These are phyloP conservation scores for Boletus speciosus DNA, from an alignment of 768 basidiomycete genomes.

Conservation along the genomic window DNA sequence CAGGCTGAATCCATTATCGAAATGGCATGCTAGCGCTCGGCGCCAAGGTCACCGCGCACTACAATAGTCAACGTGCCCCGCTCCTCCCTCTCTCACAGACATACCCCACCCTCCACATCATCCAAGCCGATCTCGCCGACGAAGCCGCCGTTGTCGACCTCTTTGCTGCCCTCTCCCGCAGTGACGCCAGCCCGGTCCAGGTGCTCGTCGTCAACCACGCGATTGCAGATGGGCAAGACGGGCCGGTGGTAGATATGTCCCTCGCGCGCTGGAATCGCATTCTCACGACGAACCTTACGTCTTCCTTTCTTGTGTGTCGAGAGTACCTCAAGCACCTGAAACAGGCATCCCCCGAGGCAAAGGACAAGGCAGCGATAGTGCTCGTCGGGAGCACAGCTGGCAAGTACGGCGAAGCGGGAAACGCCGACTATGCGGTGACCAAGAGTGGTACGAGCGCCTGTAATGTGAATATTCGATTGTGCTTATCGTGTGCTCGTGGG, in stretches of 20 bases:
- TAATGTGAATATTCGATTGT: neutral
- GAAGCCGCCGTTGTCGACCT: conserved; percentile 50
- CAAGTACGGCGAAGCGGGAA: conserved; percentile 63
- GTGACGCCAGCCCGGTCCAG: conserved; percentile 43
- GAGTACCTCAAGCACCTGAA: conserved; percentile 53
- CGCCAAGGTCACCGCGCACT: conserved; percentile 70
- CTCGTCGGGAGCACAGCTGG: conserved; percentile 69
- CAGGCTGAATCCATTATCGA: neutral
- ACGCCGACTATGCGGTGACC: conserved; percentile 60
- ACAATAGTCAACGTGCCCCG: conserved; percentile 47
- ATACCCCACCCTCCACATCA: conserved; percentile 32
- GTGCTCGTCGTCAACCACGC: conserved; percentile 63
- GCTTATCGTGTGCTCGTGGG: neutral
- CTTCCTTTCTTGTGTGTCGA: conserved; percentile 57
- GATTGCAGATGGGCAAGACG: conserved; percentile 39
- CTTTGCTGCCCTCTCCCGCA: conserved; percentile 38
- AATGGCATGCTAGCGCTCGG: conserved; percentile 51
- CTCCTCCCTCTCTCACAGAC: conserved; percentile 40
- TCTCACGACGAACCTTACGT: conserved; percentile 58
- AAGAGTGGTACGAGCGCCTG: conserved; percentile 53
- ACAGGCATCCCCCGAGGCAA: conserved; percentile 33
- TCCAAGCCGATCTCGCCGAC: conserved; percentile 52
- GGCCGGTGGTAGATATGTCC: conserved; percentile 52
- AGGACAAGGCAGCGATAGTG: conserved; percentile 55
- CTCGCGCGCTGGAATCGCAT: conserved; percentile 61